phyloP scores from a whole-genome alignment of 768 basidiomycete species.

The Rhodotorula diobovata region DNA sequence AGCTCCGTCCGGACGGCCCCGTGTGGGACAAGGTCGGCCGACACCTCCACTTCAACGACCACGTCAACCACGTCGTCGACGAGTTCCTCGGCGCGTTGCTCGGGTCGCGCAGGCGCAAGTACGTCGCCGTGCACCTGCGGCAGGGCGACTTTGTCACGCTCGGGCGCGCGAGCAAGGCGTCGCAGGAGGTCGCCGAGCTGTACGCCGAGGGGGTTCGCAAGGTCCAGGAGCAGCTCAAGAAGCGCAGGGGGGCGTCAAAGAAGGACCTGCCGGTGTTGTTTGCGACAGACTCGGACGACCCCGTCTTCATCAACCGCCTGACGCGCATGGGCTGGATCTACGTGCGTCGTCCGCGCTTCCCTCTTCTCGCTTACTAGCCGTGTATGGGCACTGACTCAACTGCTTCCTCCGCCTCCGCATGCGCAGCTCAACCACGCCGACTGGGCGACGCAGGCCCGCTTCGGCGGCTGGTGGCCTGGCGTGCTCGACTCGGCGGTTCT shows the following conservation, averaged over 20 bases:
- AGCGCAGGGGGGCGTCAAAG: background rate
- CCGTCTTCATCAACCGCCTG: slow-evolving; percentile 22
- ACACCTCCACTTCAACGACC: slow-evolving; percentile 25
- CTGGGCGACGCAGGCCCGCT: slow-evolving; percentile 1
- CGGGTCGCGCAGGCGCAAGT: slow-evolving; percentile 24
- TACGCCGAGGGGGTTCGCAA: slow-evolving; percentile 17
- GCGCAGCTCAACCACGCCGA: background rate
- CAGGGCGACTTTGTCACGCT: slow-evolving; percentile 30
- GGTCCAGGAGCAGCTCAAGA: slow-evolving; percentile 12
- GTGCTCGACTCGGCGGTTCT: slow-evolving; percentile 20
- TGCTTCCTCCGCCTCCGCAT: too few relatives aligned
- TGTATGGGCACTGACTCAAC: too few relatives aligned
- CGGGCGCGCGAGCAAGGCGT: slow-evolving; percentile 13
- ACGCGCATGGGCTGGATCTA: slow-evolving; percentile 20
- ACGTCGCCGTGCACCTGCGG: slow-evolving; percentile 31
- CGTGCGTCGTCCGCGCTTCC: background rate
- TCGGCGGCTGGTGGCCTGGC: slow-evolving; percentile 24
- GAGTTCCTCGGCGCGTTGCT: slow-evolving; percentile 30
- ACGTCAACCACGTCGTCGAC: slow-evolving; percentile 35
- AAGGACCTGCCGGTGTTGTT: slow-evolving; percentile 15
- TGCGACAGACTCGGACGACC: slow-evolving; percentile 36
- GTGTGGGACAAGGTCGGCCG: slow-evolving; percentile 28
- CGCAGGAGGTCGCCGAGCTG: slow-evolving; percentile 14
- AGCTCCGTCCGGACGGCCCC: slow-evolving; percentile 29
- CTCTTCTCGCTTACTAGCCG: too few relatives aligned